phyloP scores from a whole-genome alignment of 140 eudicot species.

The Anethum foeniculum region DNA sequence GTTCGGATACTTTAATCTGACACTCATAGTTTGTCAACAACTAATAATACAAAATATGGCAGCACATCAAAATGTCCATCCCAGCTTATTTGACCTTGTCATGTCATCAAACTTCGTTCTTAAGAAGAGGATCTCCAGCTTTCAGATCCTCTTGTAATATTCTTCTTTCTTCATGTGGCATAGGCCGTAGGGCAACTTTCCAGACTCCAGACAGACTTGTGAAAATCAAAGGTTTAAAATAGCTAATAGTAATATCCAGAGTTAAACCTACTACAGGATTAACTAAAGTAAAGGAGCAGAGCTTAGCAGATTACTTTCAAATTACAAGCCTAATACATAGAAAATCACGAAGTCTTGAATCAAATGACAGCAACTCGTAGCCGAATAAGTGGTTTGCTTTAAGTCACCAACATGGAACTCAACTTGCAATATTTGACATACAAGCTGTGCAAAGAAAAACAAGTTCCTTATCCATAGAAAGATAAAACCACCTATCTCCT shows the following conservation, averaged over 20 bases:
- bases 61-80: neutral
- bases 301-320: neutral
- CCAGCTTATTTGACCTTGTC: neutral
- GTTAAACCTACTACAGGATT: neutral
- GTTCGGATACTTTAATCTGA: neutral
- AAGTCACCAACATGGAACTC: conserved; percentile 16
- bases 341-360: neutral
- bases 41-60: neutral
- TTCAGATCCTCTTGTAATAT: neutral
- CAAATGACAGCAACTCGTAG: neutral
- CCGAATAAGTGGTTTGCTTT: neutral
- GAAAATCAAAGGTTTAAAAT: neutral
- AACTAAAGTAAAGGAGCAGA: neutral
- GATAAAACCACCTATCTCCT: neutral
- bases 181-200: too few species aligned
- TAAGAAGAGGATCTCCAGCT: neutral
- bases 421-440: conserved; percentile 6
- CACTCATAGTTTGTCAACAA: neutral
- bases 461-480: neutral
- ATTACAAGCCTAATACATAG: neutral
- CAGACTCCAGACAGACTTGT: neutral
- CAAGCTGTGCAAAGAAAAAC: neutral
- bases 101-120: neutral
- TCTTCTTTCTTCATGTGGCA: neutral
- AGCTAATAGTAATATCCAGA: neutral